phyloP scores from a whole-genome alignment of 805 yeast species.

The Cyberlindnera petersonii region DNA sequence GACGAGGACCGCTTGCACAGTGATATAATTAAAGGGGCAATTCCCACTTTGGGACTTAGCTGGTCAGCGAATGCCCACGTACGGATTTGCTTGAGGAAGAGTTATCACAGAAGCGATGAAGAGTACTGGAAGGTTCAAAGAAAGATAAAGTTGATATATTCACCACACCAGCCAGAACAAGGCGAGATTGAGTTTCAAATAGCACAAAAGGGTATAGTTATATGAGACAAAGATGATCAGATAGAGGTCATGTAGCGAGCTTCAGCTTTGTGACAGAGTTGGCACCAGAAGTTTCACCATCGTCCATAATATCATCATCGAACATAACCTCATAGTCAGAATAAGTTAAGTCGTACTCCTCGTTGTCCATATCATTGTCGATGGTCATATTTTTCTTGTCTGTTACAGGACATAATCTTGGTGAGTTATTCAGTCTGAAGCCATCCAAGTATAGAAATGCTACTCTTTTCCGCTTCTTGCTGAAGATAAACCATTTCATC shows the following conservation, averaged over 20 bases:
- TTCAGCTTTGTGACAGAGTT: conserved; percentile 9
- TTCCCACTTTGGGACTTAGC: conserved; percentile 52
- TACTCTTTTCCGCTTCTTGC: conserved; percentile 87
- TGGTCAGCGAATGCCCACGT: conserved; percentile 52
- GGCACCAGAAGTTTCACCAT: conserved; percentile 23
- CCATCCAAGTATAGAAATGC: conserved; percentile 77
- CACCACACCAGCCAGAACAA: conserved; percentile 26
- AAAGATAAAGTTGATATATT: conserved; percentile 38
- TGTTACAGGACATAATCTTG: conserved; percentile 33
- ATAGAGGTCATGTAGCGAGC: conserved; percentile 6
- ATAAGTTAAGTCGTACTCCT: conserved; percentile 43
- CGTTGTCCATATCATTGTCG: conserved; percentile 36
- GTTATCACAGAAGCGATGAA: conserved; percentile 33
- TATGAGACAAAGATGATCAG: neutral
- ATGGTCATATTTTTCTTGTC: conserved; percentile 31
- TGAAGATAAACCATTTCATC: conserved; percentile 85
- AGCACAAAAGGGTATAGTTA: conserved; percentile 16
- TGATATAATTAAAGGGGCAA: conserved; percentile 23
- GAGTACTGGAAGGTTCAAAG: conserved; percentile 29
- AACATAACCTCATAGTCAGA: conserved; percentile 35
- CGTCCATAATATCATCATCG: conserved; percentile 26
- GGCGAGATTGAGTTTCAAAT: conserved; percentile 27
- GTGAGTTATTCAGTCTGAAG: conserved; percentile 34
- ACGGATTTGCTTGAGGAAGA: conserved; percentile 44
- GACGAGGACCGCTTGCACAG: conserved; percentile 32